These are phyloP conservation scores for Coemansia sp. DNA, from an alignment of 192 early-diverging fungal species.

Conservation along the genomic window DNA sequence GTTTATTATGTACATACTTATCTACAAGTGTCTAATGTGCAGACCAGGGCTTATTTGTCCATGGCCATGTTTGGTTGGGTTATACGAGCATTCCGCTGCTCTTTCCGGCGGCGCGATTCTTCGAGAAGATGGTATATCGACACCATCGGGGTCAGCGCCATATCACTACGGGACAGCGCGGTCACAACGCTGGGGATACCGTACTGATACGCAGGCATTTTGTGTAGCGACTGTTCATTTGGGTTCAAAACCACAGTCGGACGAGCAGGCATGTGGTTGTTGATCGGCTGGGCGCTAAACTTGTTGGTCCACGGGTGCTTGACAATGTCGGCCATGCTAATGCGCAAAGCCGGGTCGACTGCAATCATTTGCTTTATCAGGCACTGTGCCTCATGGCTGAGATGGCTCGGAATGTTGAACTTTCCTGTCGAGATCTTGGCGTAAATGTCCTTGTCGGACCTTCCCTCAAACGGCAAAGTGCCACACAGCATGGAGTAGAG, in stretches of 20 bases:
- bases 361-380: constrained; percentile 70
- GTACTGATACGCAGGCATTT: constrained; percentile 44
- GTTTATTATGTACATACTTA: too few species aligned
- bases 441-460: constrained; percentile 76
- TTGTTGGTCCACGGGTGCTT: constrained; percentile 78
- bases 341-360: constrained; percentile 65
- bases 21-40: too few species aligned
- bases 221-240: constrained; percentile 35
- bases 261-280: constrained; percentile 64
- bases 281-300: constrained; percentile 58
- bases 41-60: background rate
- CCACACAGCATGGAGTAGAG: constrained; percentile 82
- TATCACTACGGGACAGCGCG: constrained; percentile 36
- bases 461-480: constrained; percentile 79
- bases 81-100: constrained; percentile 22
- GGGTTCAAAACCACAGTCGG: constrained; percentile 43
- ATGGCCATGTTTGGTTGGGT: constrained; percentile 8
- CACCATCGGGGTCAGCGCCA: constrained; percentile 40
- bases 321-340: constrained; percentile 66
- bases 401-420: constrained; percentile 59
- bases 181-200: constrained; percentile 27
- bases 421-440: constrained; percentile 73
- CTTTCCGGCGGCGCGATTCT: constrained; percentile 45
- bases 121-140: constrained; percentile 48
- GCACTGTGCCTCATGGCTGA: constrained; percentile 57